These are phyloP conservation scores for Tremella fuciformis DNA, from an alignment of 768 basidiomycete genomes.

Conservation along the genomic window DNA sequence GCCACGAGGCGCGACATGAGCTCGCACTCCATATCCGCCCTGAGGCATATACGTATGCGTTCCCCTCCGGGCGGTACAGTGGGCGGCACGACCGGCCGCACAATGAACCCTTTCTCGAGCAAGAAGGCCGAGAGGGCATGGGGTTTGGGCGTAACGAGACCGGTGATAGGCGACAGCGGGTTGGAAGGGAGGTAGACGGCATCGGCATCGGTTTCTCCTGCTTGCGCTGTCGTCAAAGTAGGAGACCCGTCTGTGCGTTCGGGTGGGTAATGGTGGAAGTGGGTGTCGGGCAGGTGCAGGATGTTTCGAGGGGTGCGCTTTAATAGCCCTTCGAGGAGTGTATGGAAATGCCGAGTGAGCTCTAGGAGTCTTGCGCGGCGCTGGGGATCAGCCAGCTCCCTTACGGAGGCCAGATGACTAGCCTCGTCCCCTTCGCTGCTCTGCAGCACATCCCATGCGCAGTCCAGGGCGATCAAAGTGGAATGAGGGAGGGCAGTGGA, in stretches of 20 bases:
- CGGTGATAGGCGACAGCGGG: constrained; percentile 73
- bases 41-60: constrained; percentile 82
- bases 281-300: constrained; percentile 17
- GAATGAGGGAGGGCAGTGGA: constrained; percentile 79
- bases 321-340: constrained; percentile 20
- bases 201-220: not conserved
- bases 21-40: constrained; percentile 65
- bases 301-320: constrained; percentile 2
- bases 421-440: constrained; percentile 66
- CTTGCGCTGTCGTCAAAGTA: not conserved
- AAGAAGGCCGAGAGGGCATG: constrained; percentile 73
- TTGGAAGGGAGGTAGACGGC: constrained; percentile 46
- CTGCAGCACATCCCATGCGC: constrained; percentile 74
- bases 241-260: no score
- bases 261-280: no score
- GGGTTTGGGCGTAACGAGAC: constrained; percentile 72
- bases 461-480: constrained; percentile 70
- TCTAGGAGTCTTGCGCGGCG: constrained; percentile 27
- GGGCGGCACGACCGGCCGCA: constrained; percentile 58
- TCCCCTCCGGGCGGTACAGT: constrained; percentile 85
- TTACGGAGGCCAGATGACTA: constrained; percentile 28
- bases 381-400: constrained; percentile 6
- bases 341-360: constrained; percentile 53
- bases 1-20: not conserved
- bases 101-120: constrained; percentile 47